Base-by-base conservation (phyloP, 352 stramenopile species). In the Bremia lactucae region DNA sequence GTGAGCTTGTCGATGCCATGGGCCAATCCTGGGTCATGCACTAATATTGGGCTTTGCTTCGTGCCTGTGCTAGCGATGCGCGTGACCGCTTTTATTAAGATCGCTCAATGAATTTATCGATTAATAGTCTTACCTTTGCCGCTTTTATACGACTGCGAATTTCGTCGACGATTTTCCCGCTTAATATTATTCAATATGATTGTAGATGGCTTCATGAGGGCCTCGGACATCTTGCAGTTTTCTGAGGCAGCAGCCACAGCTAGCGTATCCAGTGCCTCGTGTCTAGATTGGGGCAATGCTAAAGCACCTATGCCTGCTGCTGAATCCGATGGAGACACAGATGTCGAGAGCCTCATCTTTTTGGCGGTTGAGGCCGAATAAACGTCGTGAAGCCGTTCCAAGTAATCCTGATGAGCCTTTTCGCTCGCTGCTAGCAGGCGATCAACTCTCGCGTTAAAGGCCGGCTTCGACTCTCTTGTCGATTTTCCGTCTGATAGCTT, bases 1-100 rank as follows among this genome's bases (percentile, higher is more conserved):
- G 63, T 55, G 25, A 87, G 70, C 5, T 70, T 73, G 31, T 83
- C 65, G 9, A 87, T 55, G 8, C 72, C 72, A 24, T 80, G 80
- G 33, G 71, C 46, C 25, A 87, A 46, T 28, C 40, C 42, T 28
- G 75, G 67, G 36, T 87, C 74, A 34, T 82, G 65, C 28, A 83
- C 61, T 40, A 74, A 60, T 23, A 77, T 47, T 7, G 58, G 36
- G 11, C 20, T 53, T 6, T 22, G 39, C 28, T 37, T 8, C 0
- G 36, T 47, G 14, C 26, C 52, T 62, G 26, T 19, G 10, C 16
- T 19, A 36, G 10, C 15, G 11, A 40, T 18, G 29, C 4, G 39
- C 16, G 31, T 31, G 9, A 41, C 23, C 11, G 23, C 23, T 18
- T 35, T 34, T 1, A 10, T 8, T 29, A 11, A 29, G 19, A n/a